Base-by-base conservation (phyloP, 352 stramenopile species). In the Phytophthora crassamura region DNA sequence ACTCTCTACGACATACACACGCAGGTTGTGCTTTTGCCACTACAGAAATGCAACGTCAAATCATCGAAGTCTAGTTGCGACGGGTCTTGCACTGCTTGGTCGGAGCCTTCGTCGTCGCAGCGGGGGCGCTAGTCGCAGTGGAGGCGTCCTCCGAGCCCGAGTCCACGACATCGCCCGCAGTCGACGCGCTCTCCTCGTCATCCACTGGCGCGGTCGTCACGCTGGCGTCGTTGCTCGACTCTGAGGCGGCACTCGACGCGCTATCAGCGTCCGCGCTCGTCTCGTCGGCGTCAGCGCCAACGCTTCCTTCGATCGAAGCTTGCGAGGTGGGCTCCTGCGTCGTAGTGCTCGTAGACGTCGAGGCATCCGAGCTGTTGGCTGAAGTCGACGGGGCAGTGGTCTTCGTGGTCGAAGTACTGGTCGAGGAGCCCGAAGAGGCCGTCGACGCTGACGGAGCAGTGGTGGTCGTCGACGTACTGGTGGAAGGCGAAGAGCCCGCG, bases 41-140 rank as follows among this genome's bases (percentile, higher is more conserved):
- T 33, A 30, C 34, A 5, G 34, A 45, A 56, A 56, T 45, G 48
- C 10, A 56, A 45, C 48, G 14, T 12, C 10, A 56, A 9, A 56
- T 14, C 34, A 30, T 33, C 9, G 18, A 56, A 20, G 4, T 45
- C 48, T 56, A 56, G 35, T 35, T 28, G 48, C 47, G 47, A 32
- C 42, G 40, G 25, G 33, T 55, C 48, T 56, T 56, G 48, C 48
- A 56, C 34, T 56, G 47, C 47, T 42, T 55, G 10, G 47, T 42
- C 30, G 47, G 42, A 18, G 22, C 45, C 45, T 51, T 51, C 15
- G 15, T 51, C 14, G 22, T 20, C 7, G 33, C 33, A 10, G 16
- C 33, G 6, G 47, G 33, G 11, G 47, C 22, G 25, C 14, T 36
- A 12, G 28, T 38, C 43, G 38, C 47, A 15, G 47, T 42, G 14